phyloP scores from a whole-genome alignment of 1,284 basidiomycete genomes.

The Ceratobasidium sp. region DNA sequence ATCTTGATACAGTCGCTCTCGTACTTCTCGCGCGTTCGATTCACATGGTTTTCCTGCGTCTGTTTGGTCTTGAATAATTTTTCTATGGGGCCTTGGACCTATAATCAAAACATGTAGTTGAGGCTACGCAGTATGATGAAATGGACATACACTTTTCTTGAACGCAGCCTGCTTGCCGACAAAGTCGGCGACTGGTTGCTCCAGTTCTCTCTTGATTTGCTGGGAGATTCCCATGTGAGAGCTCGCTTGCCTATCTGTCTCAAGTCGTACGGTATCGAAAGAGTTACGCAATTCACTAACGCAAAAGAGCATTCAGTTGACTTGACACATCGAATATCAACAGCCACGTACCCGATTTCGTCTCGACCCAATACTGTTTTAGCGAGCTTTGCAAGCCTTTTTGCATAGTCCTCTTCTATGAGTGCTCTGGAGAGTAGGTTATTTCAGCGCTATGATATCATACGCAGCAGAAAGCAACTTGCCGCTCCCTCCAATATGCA shows the following conservation, averaged over 20 bases:
- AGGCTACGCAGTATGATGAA: slow-evolving; percentile 10
- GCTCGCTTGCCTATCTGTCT: slow-evolving; percentile 82
- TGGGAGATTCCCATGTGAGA: slow-evolving; percentile 72
- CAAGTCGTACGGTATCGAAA: slow-evolving; percentile 75
- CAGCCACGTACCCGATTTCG: slow-evolving; percentile 79
- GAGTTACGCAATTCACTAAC: slow-evolving; percentile 76
- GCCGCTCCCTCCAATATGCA: slow-evolving; percentile 90
- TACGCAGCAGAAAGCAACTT: slow-evolving; percentile 46
- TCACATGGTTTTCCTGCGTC: slow-evolving; percentile 79
- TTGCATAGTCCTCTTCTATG: slow-evolving; percentile 96
- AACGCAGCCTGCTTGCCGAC: slow-evolving; percentile 70
- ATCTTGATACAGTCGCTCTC: slow-evolving; percentile 92
- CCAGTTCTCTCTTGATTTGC: slow-evolving; percentile 79
- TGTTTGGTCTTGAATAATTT: slow-evolving; percentile 87
- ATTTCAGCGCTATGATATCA: slow-evolving; percentile 13
- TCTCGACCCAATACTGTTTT: slow-evolving; percentile 80
- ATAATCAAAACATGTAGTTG: slow-evolving; percentile 9
- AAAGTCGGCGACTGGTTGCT: slow-evolving; percentile 70
- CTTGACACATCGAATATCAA: background rate
- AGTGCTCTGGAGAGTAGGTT: slow-evolving; percentile 58
- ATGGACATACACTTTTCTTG: slow-evolving; percentile 61
- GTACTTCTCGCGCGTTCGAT: slow-evolving; percentile 86
- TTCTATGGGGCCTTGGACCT: slow-evolving; percentile 74
- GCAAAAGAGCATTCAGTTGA: background rate
- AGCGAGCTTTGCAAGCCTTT: slow-evolving; percentile 80